Evolutionary conservation across 2,329 filamentous ascomycete genomes (phyloP), one percentile per base, ranked within the genome.

Genomic region (Trichoderma asperellum): DNA sequence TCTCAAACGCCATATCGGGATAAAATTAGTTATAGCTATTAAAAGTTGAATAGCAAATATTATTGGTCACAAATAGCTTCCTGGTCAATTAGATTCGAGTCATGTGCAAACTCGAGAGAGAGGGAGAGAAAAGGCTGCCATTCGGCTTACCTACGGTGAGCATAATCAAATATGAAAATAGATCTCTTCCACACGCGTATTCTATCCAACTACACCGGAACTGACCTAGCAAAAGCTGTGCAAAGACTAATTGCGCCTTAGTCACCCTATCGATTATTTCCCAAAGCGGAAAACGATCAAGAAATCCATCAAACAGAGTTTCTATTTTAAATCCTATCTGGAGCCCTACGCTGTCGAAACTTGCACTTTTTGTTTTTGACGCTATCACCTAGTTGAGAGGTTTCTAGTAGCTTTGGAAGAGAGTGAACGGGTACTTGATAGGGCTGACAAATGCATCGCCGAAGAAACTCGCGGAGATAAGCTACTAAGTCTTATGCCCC

Each of bases 401-500:
- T 57, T 37, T 47, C 18, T n/a, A 10, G 24, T 18, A 43, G 10
- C 10, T 43, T n/a, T 43, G 7, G 3, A 43, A 18, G 34, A 16
- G 7, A 32, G 14, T 27, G 10, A 27, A 10, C 4, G 7, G 32
- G 32, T 5, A 32, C 32, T 32, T 4, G 7, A 32, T 40, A 14
- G 37, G 0, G 63, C 63, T 66, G 63, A 66, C 63, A 66, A 66
- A 66, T 66, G n/a, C 32, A 66, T 47, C 37, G 27, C 63, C 53
- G 53, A 65, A 49, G n/a, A 37, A 12, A 24, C 16, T 66, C 24
- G 35, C 62, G 63, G 63, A 66, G 63, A 66, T 66, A 66, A 66
- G 63, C 63, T 1, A 5, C 11, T 47, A 4, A 14, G 14, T 24
- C 21, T 57, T 66, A 58, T 49, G 63, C 63, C 63, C 63, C 63